phyloP scores from a whole-genome alignment of 768 basidiomycete species.

The Mycena epipterygia region DNA sequence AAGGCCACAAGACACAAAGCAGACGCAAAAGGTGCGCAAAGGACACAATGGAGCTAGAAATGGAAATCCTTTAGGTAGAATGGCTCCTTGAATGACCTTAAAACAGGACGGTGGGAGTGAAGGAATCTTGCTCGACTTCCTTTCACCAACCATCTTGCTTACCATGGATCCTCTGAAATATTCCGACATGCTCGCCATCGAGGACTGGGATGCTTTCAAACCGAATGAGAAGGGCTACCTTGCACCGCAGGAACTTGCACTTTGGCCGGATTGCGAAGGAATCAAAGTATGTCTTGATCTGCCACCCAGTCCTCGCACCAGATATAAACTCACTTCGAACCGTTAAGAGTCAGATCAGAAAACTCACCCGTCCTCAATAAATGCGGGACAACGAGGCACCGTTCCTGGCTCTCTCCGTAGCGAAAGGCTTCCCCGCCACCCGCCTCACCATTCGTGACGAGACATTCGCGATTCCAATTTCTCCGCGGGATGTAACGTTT shows the following conservation, averaged over 20 bases:
- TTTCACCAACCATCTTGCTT: no score
- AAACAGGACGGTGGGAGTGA: no score
- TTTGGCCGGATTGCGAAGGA: neutral
- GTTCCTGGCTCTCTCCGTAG: neutral
- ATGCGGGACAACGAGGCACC: constrained; percentile 11
- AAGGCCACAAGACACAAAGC: no score
- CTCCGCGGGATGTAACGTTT: neutral
- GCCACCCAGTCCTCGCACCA: neutral
- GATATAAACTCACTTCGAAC: neutral
- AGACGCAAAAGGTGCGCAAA: no score
- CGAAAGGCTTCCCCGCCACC: neutral
- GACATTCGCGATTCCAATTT: constrained; percentile 3
- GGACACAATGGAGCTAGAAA: no score
- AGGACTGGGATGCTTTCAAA: constrained; percentile 5
- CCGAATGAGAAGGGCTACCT: constrained; percentile 5
- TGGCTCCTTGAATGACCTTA: no score
- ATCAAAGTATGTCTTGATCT: neutral
- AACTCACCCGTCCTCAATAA: neutral
- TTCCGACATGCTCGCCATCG: neutral
- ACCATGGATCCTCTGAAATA: constrained; percentile 8
- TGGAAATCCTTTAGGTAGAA: no score
- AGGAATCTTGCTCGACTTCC: no score
- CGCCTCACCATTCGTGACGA: constrained; percentile 5
- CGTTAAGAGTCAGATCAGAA: neutral
- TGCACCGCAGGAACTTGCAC: neutral